Conservation (phyloP, 257 asterid genomes). For the Gardenia jasminoides region DNA sequence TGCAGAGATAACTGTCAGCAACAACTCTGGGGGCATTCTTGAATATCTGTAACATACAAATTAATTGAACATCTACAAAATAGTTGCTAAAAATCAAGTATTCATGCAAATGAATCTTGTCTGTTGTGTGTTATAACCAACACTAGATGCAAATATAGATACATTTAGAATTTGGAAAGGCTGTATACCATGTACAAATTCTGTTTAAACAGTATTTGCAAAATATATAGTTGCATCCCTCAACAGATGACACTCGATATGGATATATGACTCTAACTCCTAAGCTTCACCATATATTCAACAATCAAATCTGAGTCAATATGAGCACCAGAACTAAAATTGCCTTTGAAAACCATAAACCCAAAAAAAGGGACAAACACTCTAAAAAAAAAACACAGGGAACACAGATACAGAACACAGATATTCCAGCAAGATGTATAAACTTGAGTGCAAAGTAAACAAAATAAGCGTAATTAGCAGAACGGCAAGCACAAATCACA, state of each 20-base stretch:
- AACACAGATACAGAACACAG: no score
- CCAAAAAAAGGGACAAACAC: no score
- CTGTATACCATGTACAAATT: neutral
- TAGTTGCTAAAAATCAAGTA: neutral
- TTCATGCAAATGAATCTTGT: neutral
- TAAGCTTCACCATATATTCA: neutral
- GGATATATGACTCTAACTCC: neutral
- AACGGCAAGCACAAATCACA: neutral
- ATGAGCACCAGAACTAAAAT: neutral
- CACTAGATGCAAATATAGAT: neutral
- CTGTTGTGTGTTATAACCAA: neutral
- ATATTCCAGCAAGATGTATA: no score
- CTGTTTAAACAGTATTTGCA: neutral
- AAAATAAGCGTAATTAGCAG: neutral
- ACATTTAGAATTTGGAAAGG: neutral
- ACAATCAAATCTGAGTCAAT: neutral
- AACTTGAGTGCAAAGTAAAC: no score
- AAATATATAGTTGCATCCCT: neutral
- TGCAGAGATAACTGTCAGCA: conserved; percentile 61
- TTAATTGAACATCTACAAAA: neutral
- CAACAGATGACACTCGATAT: neutral
- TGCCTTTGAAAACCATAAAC: no score
- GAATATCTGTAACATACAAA: conserved; percentile 50
- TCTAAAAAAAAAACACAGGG: no score
- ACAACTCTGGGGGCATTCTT: conserved; percentile 82